Conservation (phyloP, 306 rosid genomes). For the Vigna radiata region DNA sequence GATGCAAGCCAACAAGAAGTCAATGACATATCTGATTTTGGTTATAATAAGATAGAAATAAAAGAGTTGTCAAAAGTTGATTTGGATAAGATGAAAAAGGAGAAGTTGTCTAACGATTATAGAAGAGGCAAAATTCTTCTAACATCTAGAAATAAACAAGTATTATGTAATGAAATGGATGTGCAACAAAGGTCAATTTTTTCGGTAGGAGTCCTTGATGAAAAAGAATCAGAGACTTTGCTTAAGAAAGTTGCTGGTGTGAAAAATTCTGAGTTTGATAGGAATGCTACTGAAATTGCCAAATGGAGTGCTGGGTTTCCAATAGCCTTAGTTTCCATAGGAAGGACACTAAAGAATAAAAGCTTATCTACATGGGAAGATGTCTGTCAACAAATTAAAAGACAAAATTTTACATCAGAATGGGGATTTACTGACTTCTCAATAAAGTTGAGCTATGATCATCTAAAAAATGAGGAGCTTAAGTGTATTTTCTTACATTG, state of each 20-base stretch:
- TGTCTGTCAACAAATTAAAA: background rate
- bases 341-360: conserved; percentile 2
- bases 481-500: background rate
- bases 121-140: background rate
- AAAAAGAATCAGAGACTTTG: background rate
- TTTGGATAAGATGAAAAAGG: background rate
- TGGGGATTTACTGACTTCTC: conserved; percentile 4
- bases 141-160: background rate
- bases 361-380: conserved; percentile 2
- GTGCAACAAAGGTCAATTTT: background rate
- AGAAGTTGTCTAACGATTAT: background rate
- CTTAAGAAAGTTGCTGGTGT: background rate
- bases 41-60: background rate
- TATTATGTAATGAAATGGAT: background rate
- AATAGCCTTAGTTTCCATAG: background rate
- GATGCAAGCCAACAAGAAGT: too few relatives aligned
- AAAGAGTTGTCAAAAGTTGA: background rate
- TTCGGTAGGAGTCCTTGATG: background rate
- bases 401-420: background rate
- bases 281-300: background rate
- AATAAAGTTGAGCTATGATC: conserved; percentile 36
- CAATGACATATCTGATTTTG: background rate
- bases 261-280: background rate
- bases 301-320: background rate
- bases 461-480: conserved; percentile 13